phyloP scores from a whole-genome alignment of 306 rosid genomes.

The Abrus pulchellus region DNA sequence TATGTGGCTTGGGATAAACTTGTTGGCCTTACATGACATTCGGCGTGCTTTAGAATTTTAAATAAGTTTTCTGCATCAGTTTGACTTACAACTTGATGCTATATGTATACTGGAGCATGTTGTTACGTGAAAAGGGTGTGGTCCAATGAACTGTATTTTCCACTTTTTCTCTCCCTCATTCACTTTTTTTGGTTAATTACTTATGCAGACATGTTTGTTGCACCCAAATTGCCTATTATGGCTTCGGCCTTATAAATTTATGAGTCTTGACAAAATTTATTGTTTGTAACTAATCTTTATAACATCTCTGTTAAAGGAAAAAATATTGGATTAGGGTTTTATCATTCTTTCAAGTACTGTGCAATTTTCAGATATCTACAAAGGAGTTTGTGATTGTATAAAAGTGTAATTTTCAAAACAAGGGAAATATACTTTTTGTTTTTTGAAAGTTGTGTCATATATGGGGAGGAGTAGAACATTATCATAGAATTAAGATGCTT shows the following conservation, averaged over 20 bases:
- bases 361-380: not conserved
- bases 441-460: conserved; percentile 32
- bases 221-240: conserved; percentile 1
- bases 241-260: conserved; percentile 12
- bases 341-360: not conserved
- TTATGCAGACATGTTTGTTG: not conserved
- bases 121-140: conserved; percentile 12
- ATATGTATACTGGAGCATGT: not conserved
- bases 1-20: conserved; percentile 51
- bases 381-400: conserved; percentile 16
- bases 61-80: conserved; percentile 9
- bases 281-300: conserved; percentile 5
- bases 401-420: conserved; percentile 12
- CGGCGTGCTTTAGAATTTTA: conserved; percentile 11
- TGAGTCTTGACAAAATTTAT: not conserved
- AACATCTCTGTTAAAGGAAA: not conserved
- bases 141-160: not conserved
- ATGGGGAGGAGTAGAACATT: conserved; percentile 32
- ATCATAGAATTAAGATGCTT: conserved; percentile 26
- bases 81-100: not conserved
- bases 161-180: not conserved
- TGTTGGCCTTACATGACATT: conserved; percentile 1
- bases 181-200: not conserved
- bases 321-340: conserved; percentile 30
- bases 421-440: not conserved